phyloP scores from a whole-genome alignment of 345 rosid genomes.

The Lepidium africanum region DNA sequence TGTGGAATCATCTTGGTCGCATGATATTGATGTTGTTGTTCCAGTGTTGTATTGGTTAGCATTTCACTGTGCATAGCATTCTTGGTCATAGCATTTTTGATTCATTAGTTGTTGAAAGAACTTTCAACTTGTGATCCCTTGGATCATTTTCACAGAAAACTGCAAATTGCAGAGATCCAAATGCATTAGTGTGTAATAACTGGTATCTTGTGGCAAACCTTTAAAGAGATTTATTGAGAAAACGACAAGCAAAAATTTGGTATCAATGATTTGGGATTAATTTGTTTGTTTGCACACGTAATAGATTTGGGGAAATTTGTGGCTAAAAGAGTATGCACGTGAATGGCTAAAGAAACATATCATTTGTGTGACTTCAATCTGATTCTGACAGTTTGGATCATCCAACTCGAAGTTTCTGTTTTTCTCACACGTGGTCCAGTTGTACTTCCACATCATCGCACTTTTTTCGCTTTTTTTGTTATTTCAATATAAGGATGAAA shows the following conservation, averaged over 20 bases:
- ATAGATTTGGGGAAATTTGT: conserved; percentile 1
- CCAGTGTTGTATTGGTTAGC: background rate
- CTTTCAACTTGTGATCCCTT: background rate
- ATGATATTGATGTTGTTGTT: conserved; percentile 2
- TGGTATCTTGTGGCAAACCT: conserved; percentile 10
- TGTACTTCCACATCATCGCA: conserved; percentile 20
- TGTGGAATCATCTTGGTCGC: conserved; percentile 8
- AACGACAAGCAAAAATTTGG: conserved; percentile 7
- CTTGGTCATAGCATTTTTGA: background rate
- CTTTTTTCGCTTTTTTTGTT: background rate
- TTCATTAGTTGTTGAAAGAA: conserved; percentile 2
- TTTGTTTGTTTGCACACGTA: conserved; percentile 4
- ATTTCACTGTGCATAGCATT: conserved; percentile 6
- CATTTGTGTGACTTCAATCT: background rate
- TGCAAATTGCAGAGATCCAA: conserved; percentile 9
- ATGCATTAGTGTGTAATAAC: conserved; percentile 6
- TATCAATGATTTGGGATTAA: conserved; percentile 16
- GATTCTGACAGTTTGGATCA: conserved; percentile 15
- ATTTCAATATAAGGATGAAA: too few relatives aligned
- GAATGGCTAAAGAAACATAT: conserved; percentile 6
- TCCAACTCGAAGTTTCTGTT: conserved; percentile 16
- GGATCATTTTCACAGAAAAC: background rate
- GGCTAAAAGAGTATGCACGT: conserved; percentile 22
- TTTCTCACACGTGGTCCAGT: conserved; percentile 13
- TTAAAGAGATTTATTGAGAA: conserved; percentile 18